These are phyloP conservation scores for Geotrichum histeridarum DNA, from an alignment of 1,139 yeast species.

Conservation along the genomic window DNA sequence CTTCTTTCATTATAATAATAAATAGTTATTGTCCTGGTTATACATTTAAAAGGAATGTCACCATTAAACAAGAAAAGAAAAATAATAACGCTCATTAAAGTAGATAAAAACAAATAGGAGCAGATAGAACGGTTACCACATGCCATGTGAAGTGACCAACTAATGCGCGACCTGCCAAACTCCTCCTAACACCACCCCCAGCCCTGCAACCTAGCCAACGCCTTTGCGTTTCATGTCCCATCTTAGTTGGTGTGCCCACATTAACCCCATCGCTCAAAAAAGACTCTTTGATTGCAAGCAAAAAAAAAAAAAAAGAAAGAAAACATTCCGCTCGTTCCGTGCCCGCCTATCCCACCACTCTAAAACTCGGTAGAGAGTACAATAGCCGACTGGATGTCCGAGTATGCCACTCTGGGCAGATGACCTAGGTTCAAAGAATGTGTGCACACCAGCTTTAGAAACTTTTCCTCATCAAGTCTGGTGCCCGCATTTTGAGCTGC, in stretches of 20 bases:
- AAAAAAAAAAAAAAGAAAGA: background rate
- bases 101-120: too few species aligned
- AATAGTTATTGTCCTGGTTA: too few species aligned
- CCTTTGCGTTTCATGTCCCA: slow-evolving; percentile 2
- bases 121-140: too few species aligned
- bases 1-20: too few species aligned
- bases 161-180: too few species aligned
- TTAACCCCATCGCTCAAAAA: slow-evolving; percentile 51
- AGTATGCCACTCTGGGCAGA: slow-evolving; percentile 6
- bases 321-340: background rate
- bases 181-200: too few species aligned
- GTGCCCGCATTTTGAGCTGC: slow-evolving; percentile 3
- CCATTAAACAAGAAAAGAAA: too few species aligned
- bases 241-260: slow-evolving; percentile 20
- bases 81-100: too few species aligned
- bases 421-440: background rate
- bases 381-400: slow-evolving; percentile 11
- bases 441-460: slow-evolving; percentile 1
- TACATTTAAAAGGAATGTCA: too few species aligned
- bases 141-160: too few species aligned
- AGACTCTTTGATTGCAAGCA: background rate
- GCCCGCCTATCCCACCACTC: background rate
- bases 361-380: slow-evolving; percentile 9
- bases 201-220: too few species aligned
- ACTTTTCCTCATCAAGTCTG: slow-evolving; percentile 12